Percentiles rank a stretch among this genome's conserved stretches.
Evolutionary conservation across 2,329 filamentous ascomycete genomes (phyloP).

Genomic region (Paecilomyces sp.): DNA sequence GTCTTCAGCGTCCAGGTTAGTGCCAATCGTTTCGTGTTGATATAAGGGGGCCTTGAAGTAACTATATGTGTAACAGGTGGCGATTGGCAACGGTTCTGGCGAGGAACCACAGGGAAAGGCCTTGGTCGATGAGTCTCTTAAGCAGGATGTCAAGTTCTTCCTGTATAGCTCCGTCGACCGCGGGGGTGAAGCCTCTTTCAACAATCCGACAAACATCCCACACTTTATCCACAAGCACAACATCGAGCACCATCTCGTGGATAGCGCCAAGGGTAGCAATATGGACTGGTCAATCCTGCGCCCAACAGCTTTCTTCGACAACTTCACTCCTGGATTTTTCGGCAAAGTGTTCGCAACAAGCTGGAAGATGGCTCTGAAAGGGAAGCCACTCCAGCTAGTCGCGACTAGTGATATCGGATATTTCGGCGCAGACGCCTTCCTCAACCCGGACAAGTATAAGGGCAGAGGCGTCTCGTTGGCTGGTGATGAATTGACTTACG

Average conservation of each 20-base stretch:
- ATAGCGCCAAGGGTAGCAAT: slow-evolving; percentile 31
- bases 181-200: slow-evolving; percentile 47
- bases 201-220: slow-evolving; percentile 49
- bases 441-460: slow-evolving; percentile 38
- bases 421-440: slow-evolving; percentile 45
- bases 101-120: slow-evolving; percentile 52
- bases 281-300: slow-evolving; percentile 58
- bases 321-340: slow-evolving; percentile 40
- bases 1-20: slow-evolving; percentile 56
- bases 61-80: not conserved
- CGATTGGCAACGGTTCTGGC: slow-evolving; percentile 6
- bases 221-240: slow-evolving; percentile 57
- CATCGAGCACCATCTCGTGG: slow-evolving; percentile 56
- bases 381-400: slow-evolving; percentile 38
- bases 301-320: slow-evolving; percentile 58
- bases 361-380: slow-evolving; percentile 34
- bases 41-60: not conserved
- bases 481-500: slow-evolving; percentile 45
- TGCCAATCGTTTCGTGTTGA: not conserved
- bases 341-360: slow-evolving; percentile 42
- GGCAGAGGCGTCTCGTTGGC: slow-evolving; percentile 43
- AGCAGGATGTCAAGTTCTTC: slow-evolving; percentile 51
- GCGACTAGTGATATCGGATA: slow-evolving; percentile 44
- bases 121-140: slow-evolving; percentile 52
- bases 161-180: slow-evolving; percentile 60